Evolutionary conservation across 2,329 filamentous ascomycete species (phyloP), one percentile per base, ranked within the genome.

Genomic region (Pseudogymnoascus destructans): DNA sequence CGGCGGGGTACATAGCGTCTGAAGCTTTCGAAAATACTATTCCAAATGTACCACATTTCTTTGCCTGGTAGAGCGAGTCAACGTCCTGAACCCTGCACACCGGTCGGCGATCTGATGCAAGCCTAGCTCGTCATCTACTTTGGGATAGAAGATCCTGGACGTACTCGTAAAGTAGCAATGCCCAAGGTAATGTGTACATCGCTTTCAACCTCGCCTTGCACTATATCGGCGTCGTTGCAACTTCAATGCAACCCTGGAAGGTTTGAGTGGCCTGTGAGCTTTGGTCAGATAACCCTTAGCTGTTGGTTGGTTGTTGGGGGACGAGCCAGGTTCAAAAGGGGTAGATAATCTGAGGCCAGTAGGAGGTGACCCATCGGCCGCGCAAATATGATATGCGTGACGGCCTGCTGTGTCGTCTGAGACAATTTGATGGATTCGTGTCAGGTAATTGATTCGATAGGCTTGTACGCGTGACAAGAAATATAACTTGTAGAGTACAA

Each of bases 321-420:
- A 52, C 5, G 10, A 27, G 10, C 46, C 46, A 30, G 25, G 25
- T 30, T 52, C 46, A 17, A 52, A 52, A 30, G 46, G 46, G 46
- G 46, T 30, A 52, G 25, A 52, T 52, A 30, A 32, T 52, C 15
- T 52, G 25, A 52, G 25, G 46, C 46, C 46, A 52, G 46, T 52
- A 52, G 46, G 46, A 52, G 25, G 10, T 52, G 10, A 52, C 46
- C 46, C 46, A 32, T 52, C 25, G 25, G 25, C 46, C 46, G 46
- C 46, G 46, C 46, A 30, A 52, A 52, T 52, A 52, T 52, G 46
- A 30, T 52, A 30, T 52, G 46, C 46, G 25, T 52, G 46, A 52
- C 9, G 25, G 25, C 9, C 23, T 30, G 25, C 10, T 52, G 46
- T 52, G 46, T 30, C 8, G n/a, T 25, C 46, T 52, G 25, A 52